Base-by-base conservation (phyloP, 495 filamentous ascomycete genomes). In the Aspergillus heteromorphus region DNA sequence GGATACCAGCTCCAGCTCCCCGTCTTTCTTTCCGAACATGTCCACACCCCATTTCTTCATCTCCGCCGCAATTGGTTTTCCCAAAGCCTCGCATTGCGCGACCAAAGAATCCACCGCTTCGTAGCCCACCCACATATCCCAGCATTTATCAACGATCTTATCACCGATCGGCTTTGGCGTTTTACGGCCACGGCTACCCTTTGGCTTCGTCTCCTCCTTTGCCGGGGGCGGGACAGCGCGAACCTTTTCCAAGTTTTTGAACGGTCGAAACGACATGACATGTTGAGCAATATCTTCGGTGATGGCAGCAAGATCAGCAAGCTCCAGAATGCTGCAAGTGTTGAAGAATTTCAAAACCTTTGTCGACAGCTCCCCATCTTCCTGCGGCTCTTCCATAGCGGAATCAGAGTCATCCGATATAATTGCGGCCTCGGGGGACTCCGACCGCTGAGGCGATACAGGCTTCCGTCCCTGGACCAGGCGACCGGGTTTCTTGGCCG, bases 321-420 rank as follows among this genome's bases (percentile, higher is more conserved):
- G 78, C 43, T 89, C 85, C 21, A 84, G 76, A 14, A 75, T 70
- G 2, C 80, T 78, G 69, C 89, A 93, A 0, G 77, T 84, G 64
- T 98, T 97, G 70, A 98, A 83, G 65, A 89, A 95, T 0, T 82
- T 77, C 16, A 97, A 72, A 1, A 96, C 82, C 45, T 80, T 81
- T 6, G 51, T 53, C 19, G 87, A 81, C 34, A 83, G 54, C 23
- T 50, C 34, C 14, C 72, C 69, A 40, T 71, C 73, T 48, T 71
- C 63, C 13, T 56, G 67, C 10, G 66, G 34, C 40, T 61, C 64
- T 25, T 71, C 74, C 4, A 73, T 61, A 21, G 74, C 79, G 34
- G 81, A 81, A 55, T 84, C 82, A 1, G 77, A 79, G 57, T 86
- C 83, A 27, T 81, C 72, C 2, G 83, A 82, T 66, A 66, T 75